Conservation (phyloP, 192 early-diverging fungal genomes). For the Ambispora gerdemannii region DNA sequence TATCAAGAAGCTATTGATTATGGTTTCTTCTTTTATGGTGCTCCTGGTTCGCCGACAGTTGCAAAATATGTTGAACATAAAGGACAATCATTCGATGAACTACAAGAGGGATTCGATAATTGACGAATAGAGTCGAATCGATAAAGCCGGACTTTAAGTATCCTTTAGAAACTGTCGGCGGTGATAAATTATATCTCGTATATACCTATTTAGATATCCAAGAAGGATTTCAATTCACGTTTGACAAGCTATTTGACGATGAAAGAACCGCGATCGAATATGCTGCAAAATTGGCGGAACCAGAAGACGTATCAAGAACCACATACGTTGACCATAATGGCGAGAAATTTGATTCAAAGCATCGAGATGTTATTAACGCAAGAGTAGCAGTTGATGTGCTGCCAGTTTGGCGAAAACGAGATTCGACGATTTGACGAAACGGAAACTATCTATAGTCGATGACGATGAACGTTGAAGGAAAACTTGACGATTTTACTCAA, state of each 20-base stretch:
- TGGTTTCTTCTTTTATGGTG: not conserved
- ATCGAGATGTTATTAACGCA: not conserved
- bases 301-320: not conserved
- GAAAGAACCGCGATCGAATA: conserved; percentile 6
- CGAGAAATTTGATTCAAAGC: conserved; percentile 16
- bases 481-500: no score
- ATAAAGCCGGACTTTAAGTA: not conserved
- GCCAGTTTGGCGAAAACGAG: conserved; percentile 15
- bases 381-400: conserved; percentile 15
- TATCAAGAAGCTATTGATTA: conserved; percentile 8
- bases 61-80: conserved; percentile 4
- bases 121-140: conserved; percentile 13
- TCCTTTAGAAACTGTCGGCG: conserved; percentile 2
- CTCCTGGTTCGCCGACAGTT: not conserved
- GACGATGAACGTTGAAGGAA: no score
- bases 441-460: no score
- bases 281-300: not conserved
- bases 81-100: conserved; percentile 22
- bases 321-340: conserved; percentile 12
- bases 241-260: conserved; percentile 22
- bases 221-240: conserved; percentile 2
- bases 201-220: conserved; percentile 9
- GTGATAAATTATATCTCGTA: conserved; percentile 14
- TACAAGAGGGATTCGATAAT: conserved; percentile 23
- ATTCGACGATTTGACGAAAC: no score